Evolutionary conservation across 192 early-diverging fungal genomes (phyloP).

Genomic region (Geranomyces variabilis): DNA sequence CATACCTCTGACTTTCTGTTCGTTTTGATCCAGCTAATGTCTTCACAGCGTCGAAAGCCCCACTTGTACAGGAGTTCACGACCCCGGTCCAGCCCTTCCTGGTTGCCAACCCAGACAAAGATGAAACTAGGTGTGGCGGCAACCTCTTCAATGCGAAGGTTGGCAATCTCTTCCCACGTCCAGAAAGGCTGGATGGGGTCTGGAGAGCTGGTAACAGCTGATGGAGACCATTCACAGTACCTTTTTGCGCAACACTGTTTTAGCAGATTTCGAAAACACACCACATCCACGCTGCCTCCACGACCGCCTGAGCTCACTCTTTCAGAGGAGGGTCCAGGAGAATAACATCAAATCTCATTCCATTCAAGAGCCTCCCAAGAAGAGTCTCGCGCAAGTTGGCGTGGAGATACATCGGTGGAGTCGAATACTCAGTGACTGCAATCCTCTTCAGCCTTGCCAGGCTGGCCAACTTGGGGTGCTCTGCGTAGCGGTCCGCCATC

Average conservation of each 20-base stretch:
- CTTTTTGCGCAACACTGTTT: neutral
- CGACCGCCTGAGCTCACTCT: conserved; percentile 50
- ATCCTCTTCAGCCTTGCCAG: conserved; percentile 52
- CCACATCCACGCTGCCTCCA: neutral
- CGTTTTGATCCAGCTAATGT: conserved; percentile 70
- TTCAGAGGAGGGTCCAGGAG: conserved; percentile 62
- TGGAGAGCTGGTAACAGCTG: neutral
- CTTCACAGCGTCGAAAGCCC: conserved; percentile 70
- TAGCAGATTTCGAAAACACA: neutral
- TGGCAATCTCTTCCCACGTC: conserved; percentile 53
- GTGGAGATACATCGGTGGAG: conserved; percentile 50
- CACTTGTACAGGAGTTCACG: conserved; percentile 61
- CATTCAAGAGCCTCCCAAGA: neutral
- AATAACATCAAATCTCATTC: conserved; percentile 63
- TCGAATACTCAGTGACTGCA: conserved; percentile 42
- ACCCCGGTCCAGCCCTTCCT: conserved; percentile 59
- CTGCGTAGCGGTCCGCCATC: conserved; percentile 53
- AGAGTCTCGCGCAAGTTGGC: conserved; percentile 46
- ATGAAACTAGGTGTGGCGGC: conserved; percentile 66
- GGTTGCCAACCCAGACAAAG: conserved; percentile 58
- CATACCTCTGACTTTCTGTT: conserved; percentile 52
- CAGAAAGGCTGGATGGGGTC: conserved; percentile 20
- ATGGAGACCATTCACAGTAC: conserved; percentile 29
- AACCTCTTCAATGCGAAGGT: conserved; percentile 56
- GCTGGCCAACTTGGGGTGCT: conserved; percentile 63